Percentiles rank a stretch among this genome's conserved stretches.
Evolutionary conservation across 345 rosid species (phyloP).

Genomic region (Sisymbrium altissimum): DNA sequence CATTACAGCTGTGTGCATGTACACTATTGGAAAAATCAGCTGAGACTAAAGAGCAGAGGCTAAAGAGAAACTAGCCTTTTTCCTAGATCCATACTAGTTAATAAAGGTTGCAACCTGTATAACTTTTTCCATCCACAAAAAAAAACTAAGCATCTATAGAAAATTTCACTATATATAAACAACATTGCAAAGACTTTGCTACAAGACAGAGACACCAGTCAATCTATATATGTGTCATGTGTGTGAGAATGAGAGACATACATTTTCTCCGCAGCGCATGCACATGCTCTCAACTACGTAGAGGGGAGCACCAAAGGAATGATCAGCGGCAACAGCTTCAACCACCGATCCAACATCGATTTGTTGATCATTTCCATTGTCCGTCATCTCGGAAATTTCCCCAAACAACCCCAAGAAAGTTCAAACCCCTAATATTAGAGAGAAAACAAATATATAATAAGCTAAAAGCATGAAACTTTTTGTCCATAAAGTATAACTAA

Average conservation of each 20-base stretch:
- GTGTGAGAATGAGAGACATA: conserved; percentile 16
- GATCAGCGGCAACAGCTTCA: conserved; percentile 69
- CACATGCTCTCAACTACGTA: conserved; percentile 89
- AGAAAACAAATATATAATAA: background rate
- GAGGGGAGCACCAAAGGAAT: conserved; percentile 55
- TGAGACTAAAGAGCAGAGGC: background rate
- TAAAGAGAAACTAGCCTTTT: background rate
- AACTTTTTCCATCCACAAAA: too few relatives aligned
- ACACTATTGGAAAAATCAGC: background rate
- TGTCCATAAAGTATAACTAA: background rate
- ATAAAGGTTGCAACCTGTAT: too few relatives aligned
- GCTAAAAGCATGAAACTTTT: background rate
- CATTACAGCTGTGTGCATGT: background rate
- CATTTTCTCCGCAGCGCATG: conserved; percentile 88
- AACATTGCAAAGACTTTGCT: background rate
- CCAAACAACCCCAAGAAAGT: background rate
- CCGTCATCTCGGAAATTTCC: conserved; percentile 2
- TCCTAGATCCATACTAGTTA: background rate
- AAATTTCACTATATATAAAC: too few relatives aligned
- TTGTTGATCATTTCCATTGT: conserved; percentile 33
- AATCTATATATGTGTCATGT: background rate
- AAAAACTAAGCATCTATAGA: too few relatives aligned
- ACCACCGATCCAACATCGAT: conserved; percentile 70
- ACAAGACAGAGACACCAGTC: background rate
- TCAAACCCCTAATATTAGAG: background rate